Evolutionary conservation across 352 stramenopile species (phyloP).

Genomic region (Lagenidium sp.): DNA sequence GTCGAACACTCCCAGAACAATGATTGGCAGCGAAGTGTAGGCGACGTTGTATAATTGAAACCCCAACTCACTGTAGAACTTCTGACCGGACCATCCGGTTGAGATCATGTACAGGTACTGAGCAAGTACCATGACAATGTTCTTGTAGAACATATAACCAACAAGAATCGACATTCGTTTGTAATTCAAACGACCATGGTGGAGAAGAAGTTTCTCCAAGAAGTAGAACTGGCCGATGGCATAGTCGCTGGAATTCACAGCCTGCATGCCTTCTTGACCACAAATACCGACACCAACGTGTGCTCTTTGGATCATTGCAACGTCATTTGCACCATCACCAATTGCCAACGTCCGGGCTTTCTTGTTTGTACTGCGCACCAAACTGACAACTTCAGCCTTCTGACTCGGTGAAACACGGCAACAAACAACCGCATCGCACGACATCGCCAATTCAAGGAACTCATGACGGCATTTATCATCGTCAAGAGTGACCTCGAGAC

Average conservation of each 20-base stretch:
- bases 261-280: slow-evolving; percentile 90
- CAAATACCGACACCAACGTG: slow-evolving; percentile 89
- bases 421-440: slow-evolving; percentile 68
- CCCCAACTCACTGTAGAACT: slow-evolving; percentile 70
- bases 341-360: slow-evolving; percentile 78
- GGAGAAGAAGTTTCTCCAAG: slow-evolving; percentile 91
- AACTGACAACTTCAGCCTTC: slow-evolving; percentile 70
- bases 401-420: slow-evolving; percentile 78
- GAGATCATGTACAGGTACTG: slow-evolving; percentile 92
- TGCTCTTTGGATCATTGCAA: slow-evolving; percentile 91
- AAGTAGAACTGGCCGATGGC: slow-evolving; percentile 97
- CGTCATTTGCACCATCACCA: slow-evolving; percentile 92
- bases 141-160: slow-evolving; percentile 99
- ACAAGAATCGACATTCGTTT: slow-evolving; percentile 91
- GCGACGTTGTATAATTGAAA: slow-evolving; percentile 92
- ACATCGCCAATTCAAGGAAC: slow-evolving; percentile 64
- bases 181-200: slow-evolving; percentile 98
- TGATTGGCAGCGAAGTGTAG: slow-evolving; percentile 90
- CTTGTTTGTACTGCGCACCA: slow-evolving; percentile 43
- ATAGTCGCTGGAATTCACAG: slow-evolving; percentile 97
- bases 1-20: slow-evolving; percentile 66
- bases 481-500: slow-evolving; percentile 44
- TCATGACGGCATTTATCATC: slow-evolving; percentile 39
- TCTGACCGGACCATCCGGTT: slow-evolving; percentile 86
- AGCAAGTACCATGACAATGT: slow-evolving; percentile 86